Percentiles rank a stretch among this genome's conserved stretches.
phyloP scores from a whole-genome alignment of 1,139 yeast species.

The Pichia norvegensis region DNA sequence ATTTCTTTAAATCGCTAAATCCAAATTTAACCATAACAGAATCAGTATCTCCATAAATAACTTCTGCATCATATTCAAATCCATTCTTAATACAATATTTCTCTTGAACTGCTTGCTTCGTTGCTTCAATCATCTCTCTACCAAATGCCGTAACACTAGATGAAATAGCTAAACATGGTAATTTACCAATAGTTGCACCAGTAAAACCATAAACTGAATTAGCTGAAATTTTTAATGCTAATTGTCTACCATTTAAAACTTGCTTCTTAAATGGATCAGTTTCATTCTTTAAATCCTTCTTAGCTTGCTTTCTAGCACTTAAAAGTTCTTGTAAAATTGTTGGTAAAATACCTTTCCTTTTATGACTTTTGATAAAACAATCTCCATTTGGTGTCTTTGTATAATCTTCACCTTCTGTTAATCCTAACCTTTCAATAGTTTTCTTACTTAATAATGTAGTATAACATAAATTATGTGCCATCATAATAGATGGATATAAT shows the following conservation, averaged over 20 bases:
- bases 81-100: slow-evolving; percentile 76
- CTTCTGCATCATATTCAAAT: slow-evolving; percentile 72
- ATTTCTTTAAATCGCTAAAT: slow-evolving; percentile 64
- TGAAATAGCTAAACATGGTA: slow-evolving; percentile 94
- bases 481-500: slow-evolving; percentile 96
- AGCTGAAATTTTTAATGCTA: slow-evolving; percentile 93
- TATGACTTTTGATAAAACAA: slow-evolving; percentile 66
- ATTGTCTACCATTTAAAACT: slow-evolving; percentile 93
- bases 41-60: slow-evolving; percentile 97
- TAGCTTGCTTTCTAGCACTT: slow-evolving; percentile 89
- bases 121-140: slow-evolving; percentile 90
- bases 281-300: slow-evolving; percentile 81
- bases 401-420: slow-evolving; percentile 70
- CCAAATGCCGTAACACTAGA: slow-evolving; percentile 96
- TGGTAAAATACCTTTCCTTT: slow-evolving; percentile 82
- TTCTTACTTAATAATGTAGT: slow-evolving; percentile 72
- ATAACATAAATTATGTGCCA: slow-evolving; percentile 97
- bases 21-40: slow-evolving; percentile 99
- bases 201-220: slow-evolving; percentile 98
- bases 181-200: slow-evolving; percentile 95
- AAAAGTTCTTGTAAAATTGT: slow-evolving; percentile 83
- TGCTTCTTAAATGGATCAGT: slow-evolving; percentile 90
- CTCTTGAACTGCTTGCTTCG: slow-evolving; percentile 79
- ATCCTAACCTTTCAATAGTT: slow-evolving; percentile 56
- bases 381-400: slow-evolving; percentile 89